A percentile compares a stretch with the other conserved stretches of the same genome.
phyloP scores from a whole-genome alignment of 805 yeast genomes.

The Pichia ethanolica region DNA sequence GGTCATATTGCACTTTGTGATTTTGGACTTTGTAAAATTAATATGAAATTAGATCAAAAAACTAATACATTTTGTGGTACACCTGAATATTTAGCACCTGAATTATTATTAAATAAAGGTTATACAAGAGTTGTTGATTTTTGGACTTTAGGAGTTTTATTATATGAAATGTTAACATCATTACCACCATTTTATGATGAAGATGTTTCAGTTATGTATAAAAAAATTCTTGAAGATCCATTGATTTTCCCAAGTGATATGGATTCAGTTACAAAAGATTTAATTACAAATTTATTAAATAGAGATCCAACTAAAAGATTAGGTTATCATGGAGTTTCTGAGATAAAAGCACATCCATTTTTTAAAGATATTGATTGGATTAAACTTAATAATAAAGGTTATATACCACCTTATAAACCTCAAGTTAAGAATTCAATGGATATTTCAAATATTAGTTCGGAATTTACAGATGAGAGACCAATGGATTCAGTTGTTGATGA shows the following conservation, averaged over 20 bases:
- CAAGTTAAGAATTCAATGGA: slow-evolving; percentile 78
- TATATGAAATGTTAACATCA: slow-evolving; percentile 95
- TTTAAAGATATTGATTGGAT: slow-evolving; percentile 88
- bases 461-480: slow-evolving; percentile 88
- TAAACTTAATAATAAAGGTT: slow-evolving; percentile 73
- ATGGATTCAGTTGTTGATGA: slow-evolving; percentile 94
- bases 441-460: slow-evolving; percentile 88
- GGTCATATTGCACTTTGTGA: slow-evolving; percentile 98
- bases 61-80: slow-evolving; percentile 94
- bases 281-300: slow-evolving; percentile 64
- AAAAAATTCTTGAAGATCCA: slow-evolving; percentile 85
- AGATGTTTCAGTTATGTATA: slow-evolving; percentile 87
- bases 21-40: slow-evolving; percentile 91
- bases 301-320: slow-evolving; percentile 81
- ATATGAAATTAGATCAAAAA: slow-evolving; percentile 85
- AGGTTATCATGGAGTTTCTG: slow-evolving; percentile 73
- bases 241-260: slow-evolving; percentile 82
- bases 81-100: slow-evolving; percentile 96
- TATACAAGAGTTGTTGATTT: slow-evolving; percentile 95
- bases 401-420: slow-evolving; percentile 94
- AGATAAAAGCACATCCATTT: slow-evolving; percentile 77
- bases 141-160: slow-evolving; percentile 95
- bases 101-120: slow-evolving; percentile 82
- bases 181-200: slow-evolving; percentile 97
- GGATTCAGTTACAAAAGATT: slow-evolving; percentile 78